Conservation (phyloP, 2,329 filamentous ascomycete genomes). For the Microsporum canis region DNA sequence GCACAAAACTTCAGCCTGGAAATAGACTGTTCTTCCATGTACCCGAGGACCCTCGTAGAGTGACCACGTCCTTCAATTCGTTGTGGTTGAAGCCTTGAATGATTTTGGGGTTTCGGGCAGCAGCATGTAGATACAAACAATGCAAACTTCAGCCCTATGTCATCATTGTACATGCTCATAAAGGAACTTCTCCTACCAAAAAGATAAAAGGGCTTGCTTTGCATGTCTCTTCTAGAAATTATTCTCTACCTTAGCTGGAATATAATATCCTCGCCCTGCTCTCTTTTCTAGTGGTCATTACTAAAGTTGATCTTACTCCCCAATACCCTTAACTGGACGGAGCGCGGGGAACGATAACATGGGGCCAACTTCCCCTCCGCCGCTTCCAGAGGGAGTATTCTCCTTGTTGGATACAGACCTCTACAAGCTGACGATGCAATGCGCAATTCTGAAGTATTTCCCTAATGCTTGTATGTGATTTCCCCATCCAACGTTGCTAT, state of each 20-base stretch:
- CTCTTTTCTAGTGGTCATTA: background rate
- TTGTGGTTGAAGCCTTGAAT: background rate
- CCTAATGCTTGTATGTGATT: slow-evolving; percentile 43
- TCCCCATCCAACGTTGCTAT: background rate
- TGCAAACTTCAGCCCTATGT: slow-evolving; percentile 8
- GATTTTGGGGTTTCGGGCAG: background rate
- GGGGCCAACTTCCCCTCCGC: slow-evolving; percentile 1
- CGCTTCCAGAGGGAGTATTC: slow-evolving; percentile 55
- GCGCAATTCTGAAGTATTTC: slow-evolving; percentile 86
- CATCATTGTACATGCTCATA: background rate
- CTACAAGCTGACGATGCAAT: slow-evolving; percentile 99
- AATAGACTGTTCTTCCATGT: background rate
- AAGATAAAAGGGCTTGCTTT: background rate
- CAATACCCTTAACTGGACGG: background rate
- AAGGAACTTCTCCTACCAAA: background rate
- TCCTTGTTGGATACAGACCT: slow-evolving; percentile 75
- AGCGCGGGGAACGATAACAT: background rate
- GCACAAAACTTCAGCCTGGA: background rate
- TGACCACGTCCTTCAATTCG: background rate
- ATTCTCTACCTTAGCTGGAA: background rate
- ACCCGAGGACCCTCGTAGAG: background rate
- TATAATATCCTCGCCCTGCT: background rate
- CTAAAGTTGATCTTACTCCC: background rate
- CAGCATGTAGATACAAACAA: slow-evolving; percentile 7
- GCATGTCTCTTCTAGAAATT: background rate